Conservation (phyloP, 148 eudicot species). For the Cornus florida region DNA sequence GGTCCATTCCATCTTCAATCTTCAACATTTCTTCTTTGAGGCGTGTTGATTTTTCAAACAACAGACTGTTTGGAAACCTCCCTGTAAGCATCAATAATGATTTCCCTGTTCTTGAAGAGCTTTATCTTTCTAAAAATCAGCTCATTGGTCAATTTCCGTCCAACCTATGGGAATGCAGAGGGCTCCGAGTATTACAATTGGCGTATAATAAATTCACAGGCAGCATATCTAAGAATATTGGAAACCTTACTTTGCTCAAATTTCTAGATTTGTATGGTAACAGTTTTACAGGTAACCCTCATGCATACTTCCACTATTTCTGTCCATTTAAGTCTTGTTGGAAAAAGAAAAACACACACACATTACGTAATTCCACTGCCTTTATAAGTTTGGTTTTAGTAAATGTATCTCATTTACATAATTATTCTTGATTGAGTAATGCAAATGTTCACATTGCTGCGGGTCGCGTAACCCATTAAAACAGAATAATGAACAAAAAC, state of each 20-base stretch:
- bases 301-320: too few relatives aligned
- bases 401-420: too few relatives aligned
- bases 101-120: conserved; percentile 11
- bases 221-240: background rate
- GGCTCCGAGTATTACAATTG: conserved; percentile 1
- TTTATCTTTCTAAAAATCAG: conserved; percentile 10
- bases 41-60: conserved; percentile 8
- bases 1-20: conserved; percentile 16
- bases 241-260: conserved; percentile 7
- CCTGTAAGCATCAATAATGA: conserved; percentile 8
- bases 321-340: too few relatives aligned
- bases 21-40: conserved; percentile 1
- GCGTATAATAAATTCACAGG: conserved; percentile 14
- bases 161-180: conserved; percentile 5
- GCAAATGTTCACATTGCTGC: too few relatives aligned
- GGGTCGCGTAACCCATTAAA: too few relatives aligned
- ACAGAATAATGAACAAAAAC: too few relatives aligned
- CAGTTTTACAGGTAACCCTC: conserved; percentile 10
- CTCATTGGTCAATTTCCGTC: conserved; percentile 8
- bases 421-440: too few relatives aligned
- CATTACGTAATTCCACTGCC: background rate
- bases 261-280: background rate
- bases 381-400: background rate
- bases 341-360: too few relatives aligned
- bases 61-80: conserved; percentile 14